Evolutionary conservation across 106 monocot species (phyloP).

Genomic region (Dendrobium officinale): DNA sequence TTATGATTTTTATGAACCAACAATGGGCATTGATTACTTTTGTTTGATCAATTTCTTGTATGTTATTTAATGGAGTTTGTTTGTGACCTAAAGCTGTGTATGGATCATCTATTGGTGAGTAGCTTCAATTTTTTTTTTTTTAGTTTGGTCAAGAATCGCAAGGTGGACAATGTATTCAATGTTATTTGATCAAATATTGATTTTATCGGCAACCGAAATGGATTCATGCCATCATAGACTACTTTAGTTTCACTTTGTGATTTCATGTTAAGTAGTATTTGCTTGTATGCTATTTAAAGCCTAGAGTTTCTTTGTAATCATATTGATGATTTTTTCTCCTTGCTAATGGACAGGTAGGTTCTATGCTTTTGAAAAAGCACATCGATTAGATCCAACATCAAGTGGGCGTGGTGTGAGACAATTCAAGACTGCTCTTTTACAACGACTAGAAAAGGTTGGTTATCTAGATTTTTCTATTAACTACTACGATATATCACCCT

Average conservation of each 20-base stretch:
- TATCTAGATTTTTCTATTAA: neutral
- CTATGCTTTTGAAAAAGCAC: conserved; percentile 79
- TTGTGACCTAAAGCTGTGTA: neutral
- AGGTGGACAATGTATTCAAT: too few species aligned
- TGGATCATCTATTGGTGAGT: neutral
- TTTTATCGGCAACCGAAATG: too few species aligned
- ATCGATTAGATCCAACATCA: conserved; percentile 63
- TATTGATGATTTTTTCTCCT: neutral
- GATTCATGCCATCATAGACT: too few species aligned
- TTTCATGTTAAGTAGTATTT: neutral
- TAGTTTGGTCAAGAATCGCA: too few species aligned
- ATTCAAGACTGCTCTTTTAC: conserved; percentile 68
- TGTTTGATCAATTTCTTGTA: neutral
- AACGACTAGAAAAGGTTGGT: conserved; percentile 60
- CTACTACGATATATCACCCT: neutral
- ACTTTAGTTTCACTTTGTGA: neutral
- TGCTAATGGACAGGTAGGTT: conserved; percentile 43
- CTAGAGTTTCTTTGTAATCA: neutral
- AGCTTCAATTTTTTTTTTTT: neutral
- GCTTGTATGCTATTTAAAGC: neutral
- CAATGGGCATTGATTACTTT: neutral
- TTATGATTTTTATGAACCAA: neutral
- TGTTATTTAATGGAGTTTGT: neutral
- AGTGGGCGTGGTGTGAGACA: conserved; percentile 80
- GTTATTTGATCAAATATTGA: too few species aligned